Conservation (phyloP, 2,329 filamentous ascomycete species). For the Neofusicoccum kwambonambiense region DNA sequence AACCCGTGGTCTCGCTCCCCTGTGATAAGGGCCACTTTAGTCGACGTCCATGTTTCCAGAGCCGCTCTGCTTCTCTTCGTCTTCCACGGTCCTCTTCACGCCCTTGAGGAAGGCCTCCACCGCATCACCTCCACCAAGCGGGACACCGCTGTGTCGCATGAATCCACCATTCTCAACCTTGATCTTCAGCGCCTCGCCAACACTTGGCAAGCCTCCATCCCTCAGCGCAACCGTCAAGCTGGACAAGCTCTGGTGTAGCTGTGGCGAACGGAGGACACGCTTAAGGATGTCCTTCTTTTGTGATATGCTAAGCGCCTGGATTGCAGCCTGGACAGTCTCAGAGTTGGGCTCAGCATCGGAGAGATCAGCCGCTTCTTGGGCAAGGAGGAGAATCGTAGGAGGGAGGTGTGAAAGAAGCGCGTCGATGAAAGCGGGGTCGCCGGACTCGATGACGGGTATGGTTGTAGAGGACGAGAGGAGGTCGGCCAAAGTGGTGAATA, state of each 20-base stretch:
- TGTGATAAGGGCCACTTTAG: not conserved
- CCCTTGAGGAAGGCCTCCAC: slow-evolving; percentile 90
- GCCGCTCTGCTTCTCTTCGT: slow-evolving; percentile 31
- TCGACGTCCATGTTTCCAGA: slow-evolving; percentile 16
- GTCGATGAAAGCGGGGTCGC: slow-evolving; percentile 65
- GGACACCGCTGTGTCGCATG: slow-evolving; percentile 73
- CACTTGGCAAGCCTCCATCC: slow-evolving; percentile 85
- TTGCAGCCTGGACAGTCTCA: slow-evolving; percentile 68
- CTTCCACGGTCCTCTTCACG: slow-evolving; percentile 73
- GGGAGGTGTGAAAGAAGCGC: slow-evolving; percentile 76
- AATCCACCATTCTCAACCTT: slow-evolving; percentile 82
- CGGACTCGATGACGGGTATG: slow-evolving; percentile 70
- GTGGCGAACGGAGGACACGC: slow-evolving; percentile 82
- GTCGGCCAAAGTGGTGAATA: slow-evolving; percentile 82
- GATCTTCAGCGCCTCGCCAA: slow-evolving; percentile 81
- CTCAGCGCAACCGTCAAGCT: slow-evolving; percentile 84
- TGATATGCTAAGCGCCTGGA: slow-evolving; percentile 67
- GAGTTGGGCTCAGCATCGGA: slow-evolving; percentile 66
- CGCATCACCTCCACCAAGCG: slow-evolving; percentile 82
- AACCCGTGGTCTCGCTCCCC: not conserved
- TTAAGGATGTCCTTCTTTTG: slow-evolving; percentile 81
- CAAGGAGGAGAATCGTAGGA: slow-evolving; percentile 72
- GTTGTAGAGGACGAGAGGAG: slow-evolving; percentile 77
- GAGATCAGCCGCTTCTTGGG: slow-evolving; percentile 63
- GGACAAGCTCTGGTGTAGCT: slow-evolving; percentile 82